Evolutionary conservation across 345 rosid genomes (phyloP), one percentile per base, ranked within the genome.

Genomic region (Gossypium longicalyx): DNA sequence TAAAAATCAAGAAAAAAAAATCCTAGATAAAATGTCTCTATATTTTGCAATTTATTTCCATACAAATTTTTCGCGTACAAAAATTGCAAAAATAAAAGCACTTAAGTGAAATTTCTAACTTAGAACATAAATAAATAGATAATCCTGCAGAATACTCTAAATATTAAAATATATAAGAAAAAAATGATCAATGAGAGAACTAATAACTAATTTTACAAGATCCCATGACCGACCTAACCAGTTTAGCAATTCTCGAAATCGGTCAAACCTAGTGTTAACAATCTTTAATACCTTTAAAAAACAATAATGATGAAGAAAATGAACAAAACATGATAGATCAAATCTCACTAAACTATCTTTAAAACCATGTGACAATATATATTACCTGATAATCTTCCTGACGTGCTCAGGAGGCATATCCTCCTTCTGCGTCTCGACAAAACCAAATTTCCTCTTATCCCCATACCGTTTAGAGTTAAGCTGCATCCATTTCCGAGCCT

Each of bases 401-500:
- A 90, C 99, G 65, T 95, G 99, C 85, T 95, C 99, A 8, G 99
- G 98, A 12, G 99, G 98, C 98, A 95, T 95, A 78, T 95, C 99
- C 86, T 95, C 99, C 86, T 95, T 95, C 92, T 95, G 99, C 47
- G 99, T 87, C 80, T 95, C 99, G 12, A 95, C 99, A 78, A 95
- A 95, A 20, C 98, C 99, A n/a, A 70, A 70, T 60, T 70, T 70
- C 73, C 73, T 70, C 53, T 70, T 70, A 53, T 70, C 73, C 53
- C 98, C 96, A 61, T 95, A 95, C 51, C 99, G 75, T 80, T 95
- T 93, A 12, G 98, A 91, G 74, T 90, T 95, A 5, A 95, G 89
- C 76, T 93, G 99, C 94, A 93, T 94, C 99, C 98, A 95, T 75
- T 95, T 95, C 23, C 97, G 80, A 2, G 99, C 99, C 84, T 95